Evolutionary conservation across 345 rosid genomes (phyloP).

Genomic region (Eucalyptus pauciflora): DNA sequence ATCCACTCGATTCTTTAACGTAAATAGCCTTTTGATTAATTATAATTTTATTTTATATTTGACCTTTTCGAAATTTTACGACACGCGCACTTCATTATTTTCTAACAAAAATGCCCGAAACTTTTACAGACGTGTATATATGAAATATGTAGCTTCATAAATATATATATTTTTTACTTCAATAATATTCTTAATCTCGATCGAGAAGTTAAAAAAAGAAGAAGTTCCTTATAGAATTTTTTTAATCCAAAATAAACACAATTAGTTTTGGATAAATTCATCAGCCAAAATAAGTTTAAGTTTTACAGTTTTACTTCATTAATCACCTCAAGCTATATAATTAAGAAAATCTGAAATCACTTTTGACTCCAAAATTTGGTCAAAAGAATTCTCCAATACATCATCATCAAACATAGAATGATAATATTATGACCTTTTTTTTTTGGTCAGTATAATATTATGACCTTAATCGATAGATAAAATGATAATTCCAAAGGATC

Average conservation of each 20-base stretch:
- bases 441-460: background rate
- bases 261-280: background rate
- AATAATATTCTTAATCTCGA: background rate
- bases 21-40: background rate
- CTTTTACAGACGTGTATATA: background rate
- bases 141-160: background rate
- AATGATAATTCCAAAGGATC: background rate
- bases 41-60: background rate
- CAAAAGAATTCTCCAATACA: background rate
- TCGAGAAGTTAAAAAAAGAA: background rate
- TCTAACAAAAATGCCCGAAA: background rate
- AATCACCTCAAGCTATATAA: background rate
- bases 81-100: background rate
- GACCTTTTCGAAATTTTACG: background rate
- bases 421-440: background rate
- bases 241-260: background rate
- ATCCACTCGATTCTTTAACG: background rate
- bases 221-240: background rate
- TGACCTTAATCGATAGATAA: background rate
- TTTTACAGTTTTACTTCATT: too few species aligned
- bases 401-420: background rate
- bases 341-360: background rate
- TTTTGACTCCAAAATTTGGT: background rate
- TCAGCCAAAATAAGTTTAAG: background rate
- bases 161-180: background rate